These are phyloP conservation scores for Lepraria neglecta DNA, from an alignment of 495 filamentous ascomycete species.

Conservation along the genomic window DNA sequence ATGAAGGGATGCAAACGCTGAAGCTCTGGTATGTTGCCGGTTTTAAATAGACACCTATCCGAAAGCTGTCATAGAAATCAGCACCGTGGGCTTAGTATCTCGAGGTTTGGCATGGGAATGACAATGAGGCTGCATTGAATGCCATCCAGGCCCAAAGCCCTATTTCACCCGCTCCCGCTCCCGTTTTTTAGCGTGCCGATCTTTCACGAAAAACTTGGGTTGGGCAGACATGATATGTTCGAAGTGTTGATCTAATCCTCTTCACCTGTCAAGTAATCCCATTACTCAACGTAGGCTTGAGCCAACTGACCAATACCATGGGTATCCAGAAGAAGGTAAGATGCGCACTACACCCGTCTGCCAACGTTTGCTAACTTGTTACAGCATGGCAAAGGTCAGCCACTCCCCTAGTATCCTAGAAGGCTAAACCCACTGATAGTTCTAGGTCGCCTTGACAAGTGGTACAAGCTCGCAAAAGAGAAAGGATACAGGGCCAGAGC, in stretches of 20 bases:
- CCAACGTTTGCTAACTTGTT: constrained; percentile 27
- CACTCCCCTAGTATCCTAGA: background rate
- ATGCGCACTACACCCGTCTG: background rate
- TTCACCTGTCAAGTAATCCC: background rate
- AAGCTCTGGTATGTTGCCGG: too few relatives aligned
- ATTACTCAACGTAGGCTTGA: background rate
- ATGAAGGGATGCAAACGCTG: constrained; percentile 21
- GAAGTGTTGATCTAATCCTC: too few relatives aligned
- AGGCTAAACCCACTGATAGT: background rate
- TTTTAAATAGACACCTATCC: too few relatives aligned
- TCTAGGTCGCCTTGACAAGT: constrained; percentile 84
- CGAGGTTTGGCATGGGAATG: too few relatives aligned
- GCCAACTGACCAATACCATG: constrained; percentile 46
- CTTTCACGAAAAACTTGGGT: too few relatives aligned
- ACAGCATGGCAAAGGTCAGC: constrained; percentile 72
- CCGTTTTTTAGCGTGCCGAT: too few relatives aligned
- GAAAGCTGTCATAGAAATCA: too few relatives aligned
- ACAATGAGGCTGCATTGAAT: background rate
- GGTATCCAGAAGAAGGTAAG: constrained; percentile 91
- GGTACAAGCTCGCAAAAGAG: constrained; percentile 93
- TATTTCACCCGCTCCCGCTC: too few relatives aligned
- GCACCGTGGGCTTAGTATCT: too few relatives aligned
- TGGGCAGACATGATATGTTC: too few relatives aligned
- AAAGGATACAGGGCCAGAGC: constrained; percentile 95
- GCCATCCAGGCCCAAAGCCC: background rate